Conservation (phyloP, 169 alveolate genomes). For the Miamiensis avidus region DNA sequence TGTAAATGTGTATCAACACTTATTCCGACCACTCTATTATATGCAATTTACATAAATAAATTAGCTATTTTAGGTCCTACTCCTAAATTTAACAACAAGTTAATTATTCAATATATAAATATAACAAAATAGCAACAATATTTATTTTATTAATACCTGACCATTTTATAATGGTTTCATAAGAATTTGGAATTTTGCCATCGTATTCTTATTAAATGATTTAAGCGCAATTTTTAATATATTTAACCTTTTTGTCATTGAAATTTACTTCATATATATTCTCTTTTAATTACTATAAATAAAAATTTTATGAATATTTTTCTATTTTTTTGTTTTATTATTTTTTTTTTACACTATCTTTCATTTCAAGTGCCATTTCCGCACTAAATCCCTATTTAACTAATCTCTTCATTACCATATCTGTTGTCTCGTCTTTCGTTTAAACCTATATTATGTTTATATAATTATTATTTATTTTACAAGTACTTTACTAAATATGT, state of each 20-base stretch:
- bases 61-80: conserved; percentile 96
- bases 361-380: conserved; percentile 52
- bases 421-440: conserved; percentile 77
- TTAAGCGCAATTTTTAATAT: conserved; percentile 86
- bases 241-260: conserved; percentile 92
- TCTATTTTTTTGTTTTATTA: too few species aligned
- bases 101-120: too few species aligned
- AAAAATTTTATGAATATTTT: too few species aligned
- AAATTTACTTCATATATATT: conserved; percentile 92
- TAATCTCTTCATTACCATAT: conserved; percentile 53
- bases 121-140: neutral
- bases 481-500: neutral
- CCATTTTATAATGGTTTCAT: conserved; percentile 56
- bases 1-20: conserved; percentile 94
- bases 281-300: conserved; percentile 63
- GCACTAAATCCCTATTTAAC: conserved; percentile 56
- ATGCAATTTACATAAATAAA: conserved; percentile 88
- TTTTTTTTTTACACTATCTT: conserved; percentile 47
- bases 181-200: conserved; percentile 90
- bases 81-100: conserved; percentile 90
- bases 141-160: neutral
- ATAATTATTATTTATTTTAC: too few species aligned
- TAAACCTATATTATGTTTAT: conserved; percentile 23
- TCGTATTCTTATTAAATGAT: conserved; percentile 81
- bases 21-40: conserved; percentile 87